Conservation (phyloP, 352 stramenopile species). For the Globisporangium barbulae region DNA sequence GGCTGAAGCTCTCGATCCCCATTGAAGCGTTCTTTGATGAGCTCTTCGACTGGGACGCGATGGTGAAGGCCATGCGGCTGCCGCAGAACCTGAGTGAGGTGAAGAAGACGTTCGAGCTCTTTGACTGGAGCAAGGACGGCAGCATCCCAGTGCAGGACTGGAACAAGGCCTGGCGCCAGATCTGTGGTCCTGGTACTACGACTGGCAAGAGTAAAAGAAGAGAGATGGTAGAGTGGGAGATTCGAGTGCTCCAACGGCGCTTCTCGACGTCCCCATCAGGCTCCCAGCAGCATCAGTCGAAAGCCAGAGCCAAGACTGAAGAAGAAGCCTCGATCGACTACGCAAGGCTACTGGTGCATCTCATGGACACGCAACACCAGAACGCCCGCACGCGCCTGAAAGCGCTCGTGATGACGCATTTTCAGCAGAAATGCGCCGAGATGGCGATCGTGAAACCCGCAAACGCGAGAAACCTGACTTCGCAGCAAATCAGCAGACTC, state of each 20-base stretch:
- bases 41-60: conserved; percentile 40
- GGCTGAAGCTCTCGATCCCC: conserved; percentile 21
- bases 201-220: neutral
- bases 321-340: conserved; percentile 36
- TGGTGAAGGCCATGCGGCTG: conserved; percentile 26
- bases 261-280: conserved; percentile 18
- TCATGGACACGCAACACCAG: conserved; percentile 42
- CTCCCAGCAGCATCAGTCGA: neutral
- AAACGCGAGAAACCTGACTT: neutral
- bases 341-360: conserved; percentile 39
- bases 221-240: conserved; percentile 36
- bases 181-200: conserved; percentile 1
- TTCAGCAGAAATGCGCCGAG: conserved; percentile 17
- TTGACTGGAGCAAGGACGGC: conserved; percentile 41
- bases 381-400: conserved; percentile 21
- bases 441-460: neutral
- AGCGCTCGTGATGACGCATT: conserved; percentile 19
- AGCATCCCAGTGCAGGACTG: conserved; percentile 39
- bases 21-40: conserved; percentile 36
- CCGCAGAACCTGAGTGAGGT: conserved; percentile 38
- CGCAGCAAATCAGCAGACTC: conserved; percentile 16
- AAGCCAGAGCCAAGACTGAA: neutral
- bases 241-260: conserved; percentile 32
- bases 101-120: conserved; percentile 42
- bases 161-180: conserved; percentile 40